phyloP scores from a whole-genome alignment of 352 stramenopile species.

The Elongisporangium prolatum region DNA sequence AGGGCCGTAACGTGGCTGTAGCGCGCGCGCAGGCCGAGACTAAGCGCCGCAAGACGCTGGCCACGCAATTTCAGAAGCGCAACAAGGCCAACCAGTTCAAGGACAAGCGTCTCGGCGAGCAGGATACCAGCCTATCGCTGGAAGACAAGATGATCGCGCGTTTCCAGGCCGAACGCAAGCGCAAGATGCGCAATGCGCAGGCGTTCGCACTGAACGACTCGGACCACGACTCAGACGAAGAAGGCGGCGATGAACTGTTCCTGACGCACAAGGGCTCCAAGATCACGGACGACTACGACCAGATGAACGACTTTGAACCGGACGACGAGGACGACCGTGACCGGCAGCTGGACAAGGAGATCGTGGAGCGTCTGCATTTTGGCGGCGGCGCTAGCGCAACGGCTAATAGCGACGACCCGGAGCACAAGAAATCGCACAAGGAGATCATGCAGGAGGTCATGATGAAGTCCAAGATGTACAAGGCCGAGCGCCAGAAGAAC shows the following conservation, averaged over 20 bases:
- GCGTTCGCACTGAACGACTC: constrained; percentile 77
- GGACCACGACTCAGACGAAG: constrained; percentile 59
- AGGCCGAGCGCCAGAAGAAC: constrained; percentile 82
- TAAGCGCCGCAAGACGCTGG: constrained; percentile 83
- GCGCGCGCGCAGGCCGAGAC: constrained; percentile 78
- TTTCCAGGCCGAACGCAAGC: constrained; percentile 87
- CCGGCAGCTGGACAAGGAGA: constrained; percentile 68
- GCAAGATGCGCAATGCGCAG: constrained; percentile 72
- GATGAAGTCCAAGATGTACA: constrained; percentile 90
- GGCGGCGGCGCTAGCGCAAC: constrained; percentile 36
- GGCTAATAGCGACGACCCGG: constrained; percentile 10
- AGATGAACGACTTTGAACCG: constrained; percentile 38
- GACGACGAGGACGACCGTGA: constrained; percentile 72
- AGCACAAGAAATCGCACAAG: constrained; percentile 79
- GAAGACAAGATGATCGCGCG: constrained; percentile 92
- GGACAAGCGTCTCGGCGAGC: constrained; percentile 81
- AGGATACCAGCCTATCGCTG: constrained; percentile 80
- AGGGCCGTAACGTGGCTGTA: constrained; percentile 83
- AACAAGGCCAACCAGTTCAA: constrained; percentile 90
- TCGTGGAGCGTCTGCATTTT: constrained; percentile 86
- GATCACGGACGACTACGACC: constrained; percentile 73
- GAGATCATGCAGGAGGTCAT: constrained; percentile 91
- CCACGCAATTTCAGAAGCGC: constrained; percentile 70
- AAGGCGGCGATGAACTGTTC: constrained; percentile 37
- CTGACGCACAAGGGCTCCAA: constrained; percentile 71